Evolutionary conservation across 2,329 filamentous ascomycete species (phyloP), one percentile per base, ranked within the genome.

Genomic region (Colletotrichum camelliae): DNA sequence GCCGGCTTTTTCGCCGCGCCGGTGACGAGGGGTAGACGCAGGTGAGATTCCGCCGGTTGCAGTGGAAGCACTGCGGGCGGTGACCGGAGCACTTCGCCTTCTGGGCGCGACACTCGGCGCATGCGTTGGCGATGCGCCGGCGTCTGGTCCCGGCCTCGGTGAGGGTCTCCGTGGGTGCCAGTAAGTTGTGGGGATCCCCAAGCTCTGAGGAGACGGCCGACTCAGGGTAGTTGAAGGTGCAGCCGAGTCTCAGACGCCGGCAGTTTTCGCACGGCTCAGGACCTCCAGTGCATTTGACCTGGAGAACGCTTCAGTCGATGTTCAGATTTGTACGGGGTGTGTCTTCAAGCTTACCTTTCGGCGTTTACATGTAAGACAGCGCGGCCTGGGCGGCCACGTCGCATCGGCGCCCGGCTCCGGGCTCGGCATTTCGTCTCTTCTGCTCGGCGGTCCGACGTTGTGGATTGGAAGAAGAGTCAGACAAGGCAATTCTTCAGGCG

Each of bases 81-180:
- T 74, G 72, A 8, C 84, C 84, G 1, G 81, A 83, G 70, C 85
- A 86, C 39, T 82, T 85, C 0, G 81, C 79, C 69, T 86, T 86
- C 15, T 81, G 80, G 43, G 74, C 77, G 4, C 84, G 80, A 76
- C 85, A 86, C n/a, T 78, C 67, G 4, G 79, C 72, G 69, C 85
- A 86, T 7, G 85, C 84, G 9, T 74, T 74, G 0, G 75, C 72
- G 1, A 78, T 78, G 0, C 82, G 77, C 2, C 80, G 77, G 5
- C 82, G 76, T 73, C 80, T 81, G 35, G 79, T 81, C 1, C 82
- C 82, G 2, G 82, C 81, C 37, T 82, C 77, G 0, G 81, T 82
- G 33, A 81, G 69, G n/a, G 60, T 48, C 52, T 71, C 69, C 21
- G 60, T 71, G 33, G 69, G 24, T 6, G 60, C 35, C 39, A 71